These are phyloP conservation scores for Citrus medica DNA, from an alignment of 345 rosid genomes.

Conservation along the genomic window DNA sequence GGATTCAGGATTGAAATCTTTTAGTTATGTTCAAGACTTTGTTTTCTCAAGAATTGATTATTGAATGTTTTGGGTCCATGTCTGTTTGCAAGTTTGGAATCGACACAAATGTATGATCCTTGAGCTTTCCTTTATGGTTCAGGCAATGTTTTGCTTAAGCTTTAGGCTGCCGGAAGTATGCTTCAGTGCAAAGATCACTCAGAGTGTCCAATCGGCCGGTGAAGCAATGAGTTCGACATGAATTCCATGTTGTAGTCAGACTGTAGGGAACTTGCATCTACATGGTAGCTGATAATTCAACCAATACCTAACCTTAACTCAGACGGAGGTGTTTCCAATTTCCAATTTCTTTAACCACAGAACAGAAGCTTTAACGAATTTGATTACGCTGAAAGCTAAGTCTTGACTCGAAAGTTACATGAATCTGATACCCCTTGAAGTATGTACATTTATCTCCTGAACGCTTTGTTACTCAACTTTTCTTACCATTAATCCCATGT, in stretches of 20 bases:
- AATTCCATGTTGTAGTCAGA: background rate
- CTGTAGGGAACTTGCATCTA: background rate
- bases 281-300: background rate
- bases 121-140: conserved; percentile 14
- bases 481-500: background rate
- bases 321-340: background rate
- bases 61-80: background rate
- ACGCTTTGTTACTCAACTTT: background rate
- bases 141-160: conserved; percentile 98
- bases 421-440: background rate
- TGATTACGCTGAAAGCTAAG: background rate
- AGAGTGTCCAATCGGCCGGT: background rate
- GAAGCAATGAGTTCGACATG: background rate
- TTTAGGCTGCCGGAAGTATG: conserved; percentile 86
- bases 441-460: background rate
- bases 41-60: background rate
- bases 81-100: background rate
- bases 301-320: background rate
- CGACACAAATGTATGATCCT: background rate
- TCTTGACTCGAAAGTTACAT: background rate
- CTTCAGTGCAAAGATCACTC: conserved; percentile 34
- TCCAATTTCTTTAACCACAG: background rate
- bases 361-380: background rate
- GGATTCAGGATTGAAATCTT: background rate
- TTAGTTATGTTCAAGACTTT: background rate